Percentiles rank a stretch among this genome's conserved stretches.
phyloP scores from a whole-genome alignment of 352 stramenopile species.

The Globisporangium uncinulatum region DNA sequence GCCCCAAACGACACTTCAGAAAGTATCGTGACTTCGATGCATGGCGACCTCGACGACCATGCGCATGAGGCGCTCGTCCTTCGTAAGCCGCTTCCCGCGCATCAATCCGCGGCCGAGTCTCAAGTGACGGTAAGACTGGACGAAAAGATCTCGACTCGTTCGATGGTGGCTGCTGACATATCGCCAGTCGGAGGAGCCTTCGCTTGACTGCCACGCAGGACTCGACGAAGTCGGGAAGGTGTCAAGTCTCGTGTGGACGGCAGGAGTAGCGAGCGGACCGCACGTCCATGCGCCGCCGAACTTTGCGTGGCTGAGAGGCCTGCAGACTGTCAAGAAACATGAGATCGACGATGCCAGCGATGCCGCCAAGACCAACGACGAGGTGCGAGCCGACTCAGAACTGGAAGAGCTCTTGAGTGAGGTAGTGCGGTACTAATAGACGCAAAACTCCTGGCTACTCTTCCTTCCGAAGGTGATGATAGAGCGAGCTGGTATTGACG shows the following conservation, averaged over 20 bases:
- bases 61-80: too few species aligned
- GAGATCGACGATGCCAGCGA: background rate
- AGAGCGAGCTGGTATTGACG: too few species aligned
- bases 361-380: too few species aligned
- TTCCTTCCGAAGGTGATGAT: too few species aligned
- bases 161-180: background rate
- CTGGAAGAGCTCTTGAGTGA: too few species aligned
- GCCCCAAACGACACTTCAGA: too few species aligned
- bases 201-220: background rate
- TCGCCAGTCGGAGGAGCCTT: background rate
- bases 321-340: background rate
- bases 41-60: too few species aligned
- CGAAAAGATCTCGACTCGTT: background rate
- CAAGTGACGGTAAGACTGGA: background rate
- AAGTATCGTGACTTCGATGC: too few species aligned
- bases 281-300: slow-evolving; percentile 23
- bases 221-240: background rate
- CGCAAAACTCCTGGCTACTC: too few species aligned
- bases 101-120: background rate
- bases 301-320: slow-evolving; percentile 38
- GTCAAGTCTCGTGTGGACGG: slow-evolving; percentile 9
- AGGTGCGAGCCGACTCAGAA: background rate
- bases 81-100: too few species aligned
- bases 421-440: too few species aligned
- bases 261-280: slow-evolving; percentile 26